Conservation (phyloP, 805 yeast genomes). For the Zygotorulaspora chibaensis region DNA sequence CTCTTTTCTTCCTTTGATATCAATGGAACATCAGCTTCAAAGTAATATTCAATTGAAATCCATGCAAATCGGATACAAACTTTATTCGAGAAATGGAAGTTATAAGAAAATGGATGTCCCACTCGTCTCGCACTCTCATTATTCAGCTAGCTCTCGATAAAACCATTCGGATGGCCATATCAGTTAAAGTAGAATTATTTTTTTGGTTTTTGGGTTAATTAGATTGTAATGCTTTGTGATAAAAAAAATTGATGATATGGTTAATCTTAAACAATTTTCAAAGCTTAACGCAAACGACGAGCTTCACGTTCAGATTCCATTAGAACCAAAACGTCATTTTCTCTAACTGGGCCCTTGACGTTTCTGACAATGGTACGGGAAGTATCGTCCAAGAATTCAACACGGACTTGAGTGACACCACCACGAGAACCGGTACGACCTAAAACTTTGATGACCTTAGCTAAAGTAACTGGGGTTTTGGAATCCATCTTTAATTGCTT, state of each 20-base stretch:
- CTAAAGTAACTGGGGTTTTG: constrained; percentile 95
- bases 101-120: not conserved
- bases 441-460: constrained; percentile 98
- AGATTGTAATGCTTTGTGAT: constrained; percentile 4
- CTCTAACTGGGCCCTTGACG: constrained; percentile 97
- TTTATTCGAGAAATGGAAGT: not conserved
- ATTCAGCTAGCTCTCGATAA: not conserved
- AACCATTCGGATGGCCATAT: constrained; percentile 2
- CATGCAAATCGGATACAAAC: constrained; percentile 8
- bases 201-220: constrained; percentile 6
- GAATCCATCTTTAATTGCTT: constrained; percentile 35
- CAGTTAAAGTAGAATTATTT: constrained; percentile 1
- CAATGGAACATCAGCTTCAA: not conserved
- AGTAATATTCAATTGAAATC: constrained; percentile 12
- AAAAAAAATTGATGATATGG: constrained; percentile 3
- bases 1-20: not conserved
- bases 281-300: constrained; percentile 73
- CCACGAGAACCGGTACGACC: constrained; percentile 99
- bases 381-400: constrained; percentile 91
- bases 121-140: not conserved
- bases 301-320: constrained; percentile 99
- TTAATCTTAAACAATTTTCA: not conserved
- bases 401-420: constrained; percentile 99
- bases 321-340: constrained; percentile 95
- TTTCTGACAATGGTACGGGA: constrained; percentile 95